These are phyloP conservation scores for Amylostereum areolatum DNA, from an alignment of 1,284 basidiomycete genomes.

Conservation along the genomic window DNA sequence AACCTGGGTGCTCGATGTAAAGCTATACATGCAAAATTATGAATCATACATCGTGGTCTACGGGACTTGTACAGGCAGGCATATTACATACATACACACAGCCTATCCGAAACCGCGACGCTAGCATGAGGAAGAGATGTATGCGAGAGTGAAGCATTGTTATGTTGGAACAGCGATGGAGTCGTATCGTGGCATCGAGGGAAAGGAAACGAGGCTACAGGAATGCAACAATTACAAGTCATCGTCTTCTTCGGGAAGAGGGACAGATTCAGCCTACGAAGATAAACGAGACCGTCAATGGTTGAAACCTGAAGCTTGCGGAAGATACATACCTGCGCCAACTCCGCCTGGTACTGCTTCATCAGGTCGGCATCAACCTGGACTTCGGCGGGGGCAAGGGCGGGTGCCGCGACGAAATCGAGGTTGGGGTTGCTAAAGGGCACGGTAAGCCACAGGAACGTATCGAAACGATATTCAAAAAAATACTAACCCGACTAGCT, in stretches of 20 bases:
- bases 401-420: slow-evolving; percentile 96
- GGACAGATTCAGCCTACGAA: slow-evolving; percentile 62
- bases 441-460: neutral
- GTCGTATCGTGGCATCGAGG: slow-evolving; percentile 6
- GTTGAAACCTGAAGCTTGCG: neutral
- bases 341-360: slow-evolving; percentile 79
- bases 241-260: slow-evolving; percentile 78
- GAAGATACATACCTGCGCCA: slow-evolving; percentile 49
- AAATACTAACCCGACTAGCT: slow-evolving; percentile 88
- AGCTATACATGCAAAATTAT: no score
- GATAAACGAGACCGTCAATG: slow-evolving; percentile 1
- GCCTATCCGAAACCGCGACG: no score
- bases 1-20: no score
- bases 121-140: no score
- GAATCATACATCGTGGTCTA: no score
- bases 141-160: slow-evolving; percentile 1
- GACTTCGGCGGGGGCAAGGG: slow-evolving; percentile 93
- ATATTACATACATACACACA: no score
- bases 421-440: slow-evolving; percentile 72
- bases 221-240: slow-evolving; percentile 54
- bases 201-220: no score
- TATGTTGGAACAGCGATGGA: slow-evolving; percentile 1
- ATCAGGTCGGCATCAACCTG: slow-evolving; percentile 79
- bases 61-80: no score
- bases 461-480: neutral